phyloP scores from a whole-genome alignment of 108 stramenopile species.

The Nitzschia putrida region DNA sequence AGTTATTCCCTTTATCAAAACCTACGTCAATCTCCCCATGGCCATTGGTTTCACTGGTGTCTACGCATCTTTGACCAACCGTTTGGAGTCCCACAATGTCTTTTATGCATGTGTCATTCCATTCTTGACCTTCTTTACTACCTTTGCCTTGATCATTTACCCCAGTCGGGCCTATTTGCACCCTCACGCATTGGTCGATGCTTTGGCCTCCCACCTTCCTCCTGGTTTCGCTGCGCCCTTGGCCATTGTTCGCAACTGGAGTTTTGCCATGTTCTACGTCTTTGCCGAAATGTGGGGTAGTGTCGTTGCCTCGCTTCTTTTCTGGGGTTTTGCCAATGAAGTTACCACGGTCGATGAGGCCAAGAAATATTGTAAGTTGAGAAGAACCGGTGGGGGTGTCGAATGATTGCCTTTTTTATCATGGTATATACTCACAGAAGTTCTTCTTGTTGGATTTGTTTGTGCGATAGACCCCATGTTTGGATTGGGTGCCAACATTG shows the following conservation, averaged over 20 bases:
- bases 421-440: too few species aligned
- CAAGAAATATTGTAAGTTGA: conserved; percentile 93
- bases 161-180: conserved; percentile 81
- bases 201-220: conserved; percentile 65
- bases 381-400: neutral
- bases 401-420: too few species aligned
- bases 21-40: conserved; percentile 91
- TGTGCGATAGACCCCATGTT: conserved; percentile 84
- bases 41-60: conserved; percentile 90
- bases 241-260: conserved; percentile 93
- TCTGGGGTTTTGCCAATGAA: conserved; percentile 99
- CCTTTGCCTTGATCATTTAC: conserved; percentile 88
- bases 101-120: conserved; percentile 88
- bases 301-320: conserved; percentile 92
- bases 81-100: conserved; percentile 85
- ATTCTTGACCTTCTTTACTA: conserved; percentile 89
- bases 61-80: conserved; percentile 84
- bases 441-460: too few species aligned
- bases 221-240: conserved; percentile 77
- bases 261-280: conserved; percentile 94
- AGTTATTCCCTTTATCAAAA: conserved; percentile 97
- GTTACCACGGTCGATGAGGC: conserved; percentile 95
- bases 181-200: conserved; percentile 88
- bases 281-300: conserved; percentile 98
- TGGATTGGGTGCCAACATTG: conserved; percentile 94